Base-by-base conservation (phyloP, 768 basidiomycete species). In the Heimioporus sp. region DNA sequence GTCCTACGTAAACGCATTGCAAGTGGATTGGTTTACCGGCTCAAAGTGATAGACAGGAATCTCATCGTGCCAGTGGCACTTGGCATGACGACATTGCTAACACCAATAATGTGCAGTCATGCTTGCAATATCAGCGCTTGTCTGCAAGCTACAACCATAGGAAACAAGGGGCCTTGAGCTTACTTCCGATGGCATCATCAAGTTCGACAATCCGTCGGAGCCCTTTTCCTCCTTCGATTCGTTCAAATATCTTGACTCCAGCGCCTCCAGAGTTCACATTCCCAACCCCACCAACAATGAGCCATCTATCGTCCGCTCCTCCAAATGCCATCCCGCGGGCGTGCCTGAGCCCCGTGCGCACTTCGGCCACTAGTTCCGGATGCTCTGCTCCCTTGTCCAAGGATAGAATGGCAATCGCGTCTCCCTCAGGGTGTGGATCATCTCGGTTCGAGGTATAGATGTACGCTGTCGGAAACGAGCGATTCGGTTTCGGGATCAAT, bases 391-490 rank as follows among this genome's bases (percentile, higher is more conserved):
- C 65, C 7, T 75, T 71, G 10, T 73, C 72, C 39, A 84, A 73
- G 7, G 79, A 73, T 69, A 86, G 90, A 32, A 91, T 79, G 6
- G 87, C 77, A 55, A 92, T 80, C 30, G 80, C 80, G 65, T 92
- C 90, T 19, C 90, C 88, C 42, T 77, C 81, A 0, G 81, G 73
- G 19, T 80, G 77, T 7, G 83, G 83, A 60, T 89, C 83, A 58
- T 90, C 85, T 31, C 90, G 77, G 67, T 91, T 92, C 5, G 89
- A 86, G 12, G 81, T 70, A 62, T 90, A 92, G 15, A 91, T 70
- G 65, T 85, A 85, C 2, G 80, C 75, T 1, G 69, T 72, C 0
- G 82, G 73, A 70, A 76, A 86, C 4, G 75, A 62, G 8, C 69
- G 38, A 54, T 82, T 83, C 11, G 82, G 73, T 7, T 70, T 60